These are phyloP conservation scores for Cercospora sp. DNA, from an alignment of 2,329 filamentous ascomycete genomes.

Conservation along the genomic window DNA sequence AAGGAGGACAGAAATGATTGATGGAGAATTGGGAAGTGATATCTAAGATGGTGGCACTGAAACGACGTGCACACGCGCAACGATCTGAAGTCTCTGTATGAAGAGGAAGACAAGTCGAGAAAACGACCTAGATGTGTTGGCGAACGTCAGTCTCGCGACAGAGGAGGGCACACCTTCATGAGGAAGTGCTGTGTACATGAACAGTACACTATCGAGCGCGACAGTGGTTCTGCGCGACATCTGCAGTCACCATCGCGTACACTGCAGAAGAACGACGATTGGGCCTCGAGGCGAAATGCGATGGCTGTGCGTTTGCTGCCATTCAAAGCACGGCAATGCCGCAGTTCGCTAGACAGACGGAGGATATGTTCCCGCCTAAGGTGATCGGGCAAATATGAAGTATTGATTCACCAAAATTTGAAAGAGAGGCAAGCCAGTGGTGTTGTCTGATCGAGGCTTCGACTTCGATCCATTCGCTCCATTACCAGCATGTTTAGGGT, in stretches of 20 bases:
- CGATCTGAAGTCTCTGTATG: background rate
- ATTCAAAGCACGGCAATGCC: background rate
- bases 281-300: background rate
- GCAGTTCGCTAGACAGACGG: background rate
- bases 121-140: background rate
- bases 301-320: background rate
- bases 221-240: background rate
- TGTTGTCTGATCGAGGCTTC: background rate
- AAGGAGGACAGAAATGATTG: conserved; percentile 38
- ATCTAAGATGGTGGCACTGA: background rate
- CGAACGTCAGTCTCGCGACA: background rate
- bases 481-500: background rate
- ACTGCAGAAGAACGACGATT: background rate
- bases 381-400: background rate
- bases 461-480: background rate
- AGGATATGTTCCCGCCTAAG: background rate
- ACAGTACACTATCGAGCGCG: background rate
- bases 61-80: background rate
- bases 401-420: background rate
- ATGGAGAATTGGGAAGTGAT: background rate
- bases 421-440: background rate
- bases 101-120: background rate
- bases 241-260: background rate
- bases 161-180: background rate
- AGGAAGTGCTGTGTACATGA: background rate